Evolutionary conservation across 1,284 basidiomycete species (phyloP).

Genomic region (Erythrobasidium hasegawianum): DNA sequence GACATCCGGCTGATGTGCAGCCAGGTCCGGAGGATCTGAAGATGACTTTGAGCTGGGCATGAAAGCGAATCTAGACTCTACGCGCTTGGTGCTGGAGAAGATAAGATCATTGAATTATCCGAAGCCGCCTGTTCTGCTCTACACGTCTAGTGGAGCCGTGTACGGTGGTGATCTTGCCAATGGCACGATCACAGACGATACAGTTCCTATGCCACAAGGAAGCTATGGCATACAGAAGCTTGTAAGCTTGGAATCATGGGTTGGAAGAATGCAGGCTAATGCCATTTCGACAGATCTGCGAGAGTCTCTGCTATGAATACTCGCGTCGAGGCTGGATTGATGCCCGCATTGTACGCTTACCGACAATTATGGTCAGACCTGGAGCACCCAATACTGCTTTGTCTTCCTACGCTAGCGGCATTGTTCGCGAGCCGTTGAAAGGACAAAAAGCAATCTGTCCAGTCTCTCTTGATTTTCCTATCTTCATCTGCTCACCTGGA

Average conservation of each 20-base stretch:
- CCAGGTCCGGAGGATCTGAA: conserved; percentile 66
- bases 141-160: conserved; percentile 61
- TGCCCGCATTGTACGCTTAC: conserved; percentile 61
- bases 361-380: conserved; percentile 61
- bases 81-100: conserved; percentile 56
- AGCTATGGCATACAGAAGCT: conserved; percentile 28
- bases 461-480: conserved; percentile 48
- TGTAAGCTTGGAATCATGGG: not conserved
- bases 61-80: conserved; percentile 62
- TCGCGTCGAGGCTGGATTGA: conserved; percentile 61
- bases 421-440: conserved; percentile 62
- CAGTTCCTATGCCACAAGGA: conserved; percentile 25
- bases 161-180: conserved; percentile 60
- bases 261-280: not conserved
- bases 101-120: conserved; percentile 50
- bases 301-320: conserved; percentile 63
- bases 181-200: conserved; percentile 49
- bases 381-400: conserved; percentile 60
- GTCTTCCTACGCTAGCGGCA: conserved; percentile 60
- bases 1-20: conserved; percentile 51
- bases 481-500: conserved; percentile 36
- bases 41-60: conserved; percentile 61
- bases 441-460: conserved; percentile 58
- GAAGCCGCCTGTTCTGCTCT: conserved; percentile 56
- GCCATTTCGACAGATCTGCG: conserved; percentile 50